Conservation (phyloP, 2,329 filamentous ascomycete genomes). For the Polytolypa hystricis region DNA sequence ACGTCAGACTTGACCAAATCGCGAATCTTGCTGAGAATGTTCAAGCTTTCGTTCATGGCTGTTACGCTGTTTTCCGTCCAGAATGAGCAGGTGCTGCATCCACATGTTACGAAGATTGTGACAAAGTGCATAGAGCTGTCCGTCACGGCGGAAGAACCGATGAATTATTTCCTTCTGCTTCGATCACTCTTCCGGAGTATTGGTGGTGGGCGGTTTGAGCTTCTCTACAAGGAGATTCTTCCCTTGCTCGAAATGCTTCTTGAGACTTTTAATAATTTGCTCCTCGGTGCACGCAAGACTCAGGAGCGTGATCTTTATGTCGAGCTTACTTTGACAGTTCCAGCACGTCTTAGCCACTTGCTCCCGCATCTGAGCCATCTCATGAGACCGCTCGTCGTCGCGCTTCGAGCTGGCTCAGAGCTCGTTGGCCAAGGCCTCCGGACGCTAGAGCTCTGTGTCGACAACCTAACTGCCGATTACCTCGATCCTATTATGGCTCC, state of each 20-base stretch:
- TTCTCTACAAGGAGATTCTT: constrained; percentile 95
- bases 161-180: constrained; percentile 95
- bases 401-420: constrained; percentile 79
- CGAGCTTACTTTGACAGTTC: constrained; percentile 90
- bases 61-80: constrained; percentile 90
- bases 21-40: constrained; percentile 81
- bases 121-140: constrained; percentile 95
- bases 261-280: constrained; percentile 89
- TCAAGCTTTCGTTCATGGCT: constrained; percentile 98
- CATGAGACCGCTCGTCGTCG: constrained; percentile 96
- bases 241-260: constrained; percentile 94
- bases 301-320: constrained; percentile 92
- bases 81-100: constrained; percentile 90
- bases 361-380: constrained; percentile 90
- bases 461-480: constrained; percentile 96
- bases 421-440: constrained; percentile 87
- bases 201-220: constrained; percentile 91
- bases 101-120: constrained; percentile 93
- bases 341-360: constrained; percentile 84
- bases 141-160: constrained; percentile 89
- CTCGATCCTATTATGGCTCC: constrained; percentile 98
- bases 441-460: constrained; percentile 91
- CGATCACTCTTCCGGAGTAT: constrained; percentile 92
- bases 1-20: constrained; percentile 86
- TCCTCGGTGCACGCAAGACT: constrained; percentile 81